Base-by-base conservation (phyloP, 768 basidiomycete species). In the Suillus bovinus region DNA sequence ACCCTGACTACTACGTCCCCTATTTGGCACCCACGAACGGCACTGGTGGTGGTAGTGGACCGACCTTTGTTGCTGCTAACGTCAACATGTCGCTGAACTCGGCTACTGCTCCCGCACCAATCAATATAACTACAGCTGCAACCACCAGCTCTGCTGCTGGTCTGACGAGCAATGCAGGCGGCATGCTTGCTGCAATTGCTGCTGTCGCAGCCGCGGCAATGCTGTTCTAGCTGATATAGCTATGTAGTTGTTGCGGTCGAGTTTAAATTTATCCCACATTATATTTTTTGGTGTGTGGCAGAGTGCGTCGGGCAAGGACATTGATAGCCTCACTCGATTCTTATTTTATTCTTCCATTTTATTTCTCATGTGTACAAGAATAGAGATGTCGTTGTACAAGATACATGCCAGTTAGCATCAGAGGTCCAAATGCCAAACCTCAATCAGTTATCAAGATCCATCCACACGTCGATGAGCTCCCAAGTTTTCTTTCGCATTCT, bases 1-100 rank as follows among this genome's bases (percentile, higher is more conserved):
- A 82, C 68, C 67, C 74, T 29, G 49, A 63, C 5, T 62, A 67
- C 27, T 84, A 75, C 65, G 72, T 79, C 22, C 82, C 83, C 11
- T 82, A 78, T 72, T 61, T 74, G 7, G 80, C 83, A 7, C 83
- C 84, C 70, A 57, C 61, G 29, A 67, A 66, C 46, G 77, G 76
- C 41, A 64, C 68, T 39, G 78, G 82, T 46, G 80, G 80, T 1
- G 83, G 81, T 13, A 76, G 77, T 58, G 80, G 81, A 33, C 59
- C 70, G 38, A 80, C 82, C 20, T 79, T 78, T 69, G 60, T 78
- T 64, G 74, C 69, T 24, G 42, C 71, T 4, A 72, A 71, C 20
- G 65, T 77, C 57, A 73, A 83, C 71, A 61, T 49, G 53, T 67
- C 64, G 46, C 63, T 82, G 62, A 82, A 74, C 27, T 41, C 72